Evolutionary conservation across 2,329 filamentous ascomycete species (phyloP).

Genomic region (Diaporthe longicolla): DNA sequence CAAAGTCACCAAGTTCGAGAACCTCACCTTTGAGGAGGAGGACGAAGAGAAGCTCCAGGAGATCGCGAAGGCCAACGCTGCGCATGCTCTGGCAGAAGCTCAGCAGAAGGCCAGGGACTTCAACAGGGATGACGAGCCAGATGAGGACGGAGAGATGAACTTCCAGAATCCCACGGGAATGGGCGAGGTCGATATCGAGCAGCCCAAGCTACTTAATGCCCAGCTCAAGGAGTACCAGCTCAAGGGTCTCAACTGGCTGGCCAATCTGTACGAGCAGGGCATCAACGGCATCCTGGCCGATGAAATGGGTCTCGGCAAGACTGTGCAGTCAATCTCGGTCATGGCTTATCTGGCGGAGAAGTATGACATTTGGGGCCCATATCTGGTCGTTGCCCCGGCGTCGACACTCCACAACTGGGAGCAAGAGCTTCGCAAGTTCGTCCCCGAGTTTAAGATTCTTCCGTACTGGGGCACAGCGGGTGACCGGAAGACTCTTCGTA

Average conservation of each 20-base stretch:
- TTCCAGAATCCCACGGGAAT: slow-evolving; percentile 98
- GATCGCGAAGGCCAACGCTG: slow-evolving; percentile 94
- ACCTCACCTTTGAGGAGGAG: slow-evolving; percentile 95
- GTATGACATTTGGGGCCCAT: slow-evolving; percentile 98
- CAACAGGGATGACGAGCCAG: slow-evolving; percentile 80
- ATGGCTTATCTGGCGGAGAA: slow-evolving; percentile 99
- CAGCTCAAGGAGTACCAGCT: slow-evolving; percentile 99
- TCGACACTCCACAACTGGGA: slow-evolving; percentile 99
- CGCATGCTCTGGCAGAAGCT: slow-evolving; percentile 94
- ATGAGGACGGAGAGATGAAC: slow-evolving; percentile 98
- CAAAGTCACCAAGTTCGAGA: slow-evolving; percentile 94
- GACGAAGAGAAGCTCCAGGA: slow-evolving; percentile 86
- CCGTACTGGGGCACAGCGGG: slow-evolving; percentile 97
- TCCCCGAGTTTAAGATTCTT: slow-evolving; percentile 93
- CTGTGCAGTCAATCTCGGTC: slow-evolving; percentile 97
- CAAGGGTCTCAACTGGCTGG: slow-evolving; percentile 99
- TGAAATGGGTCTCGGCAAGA: slow-evolving; percentile 99
- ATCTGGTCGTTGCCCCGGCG: slow-evolving; percentile 94
- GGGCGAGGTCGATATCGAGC: slow-evolving; percentile 92
- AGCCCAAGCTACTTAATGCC: slow-evolving; percentile 92
- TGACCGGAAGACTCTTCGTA: slow-evolving; percentile 94
- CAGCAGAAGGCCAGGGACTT: slow-evolving; percentile 94
- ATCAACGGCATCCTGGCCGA: slow-evolving; percentile 99
- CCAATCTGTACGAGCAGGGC: slow-evolving; percentile 98
- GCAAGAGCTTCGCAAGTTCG: slow-evolving; percentile 96